A percentile compares a stretch with the other conserved stretches of the same genome.
Evolutionary conservation across 2,329 filamentous ascomycete genomes (phyloP).

Genomic region (Penicillium sp.): DNA sequence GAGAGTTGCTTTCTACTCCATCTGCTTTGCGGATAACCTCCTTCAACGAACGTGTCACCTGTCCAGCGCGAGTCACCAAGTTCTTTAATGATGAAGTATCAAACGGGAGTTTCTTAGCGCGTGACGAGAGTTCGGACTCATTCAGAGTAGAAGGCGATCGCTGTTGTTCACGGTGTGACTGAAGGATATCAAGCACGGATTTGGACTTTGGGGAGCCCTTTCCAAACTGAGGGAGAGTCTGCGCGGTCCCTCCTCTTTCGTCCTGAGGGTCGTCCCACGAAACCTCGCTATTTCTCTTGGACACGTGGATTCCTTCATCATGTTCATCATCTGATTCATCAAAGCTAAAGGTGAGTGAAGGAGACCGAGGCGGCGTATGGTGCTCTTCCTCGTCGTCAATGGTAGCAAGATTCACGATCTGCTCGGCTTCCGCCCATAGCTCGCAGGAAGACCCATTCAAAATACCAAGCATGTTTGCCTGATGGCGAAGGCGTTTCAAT

Average conservation of each 20-base stretch:
- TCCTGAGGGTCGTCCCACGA: slow-evolving; percentile 31
- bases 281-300: slow-evolving; percentile 32
- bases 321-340: slow-evolving; percentile 54
- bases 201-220: slow-evolving; percentile 60
- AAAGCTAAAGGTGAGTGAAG: slow-evolving; percentile 57
- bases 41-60: slow-evolving; percentile 49
- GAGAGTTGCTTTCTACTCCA: slow-evolving; percentile 38
- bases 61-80: slow-evolving; percentile 53
- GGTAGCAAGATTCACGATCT: slow-evolving; percentile 64
- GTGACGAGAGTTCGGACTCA: slow-evolving; percentile 24
- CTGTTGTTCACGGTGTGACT: slow-evolving; percentile 44
- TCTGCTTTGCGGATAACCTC: slow-evolving; percentile 50
- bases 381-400: slow-evolving; percentile 59
- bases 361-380: slow-evolving; percentile 49
- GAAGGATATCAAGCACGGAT: slow-evolving; percentile 59
- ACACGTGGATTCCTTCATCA: slow-evolving; percentile 37
- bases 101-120: slow-evolving; percentile 57
- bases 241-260: slow-evolving; percentile 21
- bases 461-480: slow-evolving; percentile 53
- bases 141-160: slow-evolving; percentile 24
- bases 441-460: slow-evolving; percentile 51
- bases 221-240: slow-evolving; percentile 44
- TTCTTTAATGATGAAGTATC: slow-evolving; percentile 62
- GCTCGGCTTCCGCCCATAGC: slow-evolving; percentile 63
- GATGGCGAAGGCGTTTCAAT: slow-evolving; percentile 57